Evolutionary conservation across 768 basidiomycete species (phyloP), one percentile per base, ranked within the genome.

Genomic region (Galerina marginata): DNA sequence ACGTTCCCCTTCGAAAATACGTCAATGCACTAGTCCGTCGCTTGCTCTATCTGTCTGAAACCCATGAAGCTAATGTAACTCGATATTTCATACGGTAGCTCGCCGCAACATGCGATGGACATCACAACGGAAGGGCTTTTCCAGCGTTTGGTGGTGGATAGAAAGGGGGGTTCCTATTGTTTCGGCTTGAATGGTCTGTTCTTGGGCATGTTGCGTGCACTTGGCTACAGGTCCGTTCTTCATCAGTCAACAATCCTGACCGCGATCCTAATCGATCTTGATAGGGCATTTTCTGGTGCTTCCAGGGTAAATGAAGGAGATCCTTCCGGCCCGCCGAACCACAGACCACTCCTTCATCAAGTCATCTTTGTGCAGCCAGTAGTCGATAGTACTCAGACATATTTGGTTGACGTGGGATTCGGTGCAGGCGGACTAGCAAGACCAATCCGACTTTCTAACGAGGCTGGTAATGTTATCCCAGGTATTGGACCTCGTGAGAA

Each of bases 21-120:
- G 29, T 4, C 29, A 33, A 76, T 79, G 72, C 77, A 77, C 50
- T 78, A 77, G 77, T 78, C 59, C 58, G 76, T 65, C 14, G 7
- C 29, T 33, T 33, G 29, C 4, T 33, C 29, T 33, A 33, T 33
- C 29, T 33, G 29, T 33, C 29, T 33, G 29, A 33, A 33, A 4
- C 29, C 7, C 29, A 33, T 33, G 5, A 33, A 7, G 7, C 29
- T 33, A 33, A 33, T 33, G 7, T 33, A 33, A 33, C 7, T 7
- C 29, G 29, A 33, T 33, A 33, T 33, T 33, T 33, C 29, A 33
- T 33, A 33, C 29, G 29, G 29, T 33, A 33, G 29, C 9, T 62
- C 70, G n/a, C 39, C 58, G 12, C 61, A 69, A 23, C 72, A 72
- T 53, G 25, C 37, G 6, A 67, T 74, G 64, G 70, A 75, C 39